Evolutionary conservation across 257 asterid species (phyloP).

Genomic region (Eustoma russellianum): DNA sequence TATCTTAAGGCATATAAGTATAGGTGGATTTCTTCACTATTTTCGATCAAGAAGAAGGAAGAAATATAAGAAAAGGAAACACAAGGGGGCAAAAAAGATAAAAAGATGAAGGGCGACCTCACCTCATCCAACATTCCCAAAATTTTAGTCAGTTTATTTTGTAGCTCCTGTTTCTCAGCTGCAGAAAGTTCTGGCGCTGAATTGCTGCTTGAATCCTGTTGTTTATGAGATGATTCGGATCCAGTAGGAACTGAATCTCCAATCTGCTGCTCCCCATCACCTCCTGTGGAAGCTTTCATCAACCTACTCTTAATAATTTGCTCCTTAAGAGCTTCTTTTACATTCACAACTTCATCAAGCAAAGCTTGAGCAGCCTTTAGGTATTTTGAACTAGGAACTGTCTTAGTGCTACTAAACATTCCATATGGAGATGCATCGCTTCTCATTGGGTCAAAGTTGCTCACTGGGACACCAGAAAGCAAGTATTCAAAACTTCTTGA

Average conservation of each 20-base stretch:
- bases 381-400: slow-evolving; percentile 51
- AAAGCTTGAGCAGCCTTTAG: slow-evolving; percentile 65
- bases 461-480: slow-evolving; percentile 22
- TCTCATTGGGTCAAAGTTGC: slow-evolving; percentile 18
- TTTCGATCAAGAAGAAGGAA: too few species aligned
- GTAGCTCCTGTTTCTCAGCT: slow-evolving; percentile 71
- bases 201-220: slow-evolving; percentile 26
- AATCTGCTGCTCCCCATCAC: slow-evolving; percentile 28
- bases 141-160: slow-evolving; percentile 59
- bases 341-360: slow-evolving; percentile 80
- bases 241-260: slow-evolving; percentile 37
- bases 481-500: slow-evolving; percentile 25
- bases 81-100: not conserved
- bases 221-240: slow-evolving; percentile 20
- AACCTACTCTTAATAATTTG: slow-evolving; percentile 25
- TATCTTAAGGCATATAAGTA: not conserved
- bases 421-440: slow-evolving; percentile 36
- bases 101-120: slow-evolving; percentile 10
- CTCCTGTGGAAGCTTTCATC: slow-evolving; percentile 29
- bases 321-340: slow-evolving; percentile 49
- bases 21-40: not conserved
- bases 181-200: slow-evolving; percentile 38
- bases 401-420: slow-evolving; percentile 30
- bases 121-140: slow-evolving; percentile 84
- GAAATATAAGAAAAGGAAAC: not conserved